Evolutionary conservation across 2,329 filamentous ascomycete species (phyloP), one percentile per base, ranked within the genome.

Genomic region (Diaporthe vaccinii): DNA sequence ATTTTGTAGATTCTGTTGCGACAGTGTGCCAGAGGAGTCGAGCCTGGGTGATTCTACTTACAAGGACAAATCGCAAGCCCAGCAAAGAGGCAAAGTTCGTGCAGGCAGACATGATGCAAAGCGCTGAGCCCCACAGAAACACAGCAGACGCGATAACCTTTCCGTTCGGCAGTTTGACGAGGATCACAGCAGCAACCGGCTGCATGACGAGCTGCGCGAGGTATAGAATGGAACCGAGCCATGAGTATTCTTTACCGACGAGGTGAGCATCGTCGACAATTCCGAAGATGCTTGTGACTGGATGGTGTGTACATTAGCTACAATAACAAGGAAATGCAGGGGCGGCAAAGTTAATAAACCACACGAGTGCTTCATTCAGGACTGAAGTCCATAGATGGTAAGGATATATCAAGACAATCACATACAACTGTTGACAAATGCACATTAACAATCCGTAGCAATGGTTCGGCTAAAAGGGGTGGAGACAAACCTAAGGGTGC

Each of bases 201-300:
- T 92, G 90, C 84, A 90, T 88, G 17, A 90, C 82, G 12, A 92
- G 85, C 79, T 91, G 89, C 0, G 89, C 89, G n/a, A 91, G 82
- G 78, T 90, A 92, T 20, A 92, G 83, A 70, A 92, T 88, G 2
- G 89, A 91, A 0, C 90, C 89, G 0, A 92, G 87, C 90, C 90
- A 92, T 2, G 90, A 91, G 78, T 85, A 87, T 73, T 90, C 83
- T 44, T 84, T 80, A 25, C 85, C 87, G n/a, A 84, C 81, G 10
- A 89, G 83, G 44, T 87, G 78, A 0, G 87, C 86, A 75, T 89
- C 87, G 46, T 85, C 82, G 31, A 84, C 82, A 46, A 90, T 81
- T 4, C 87, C 88, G 76, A 88, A 89, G 77, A 89, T 86, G 74
- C 14, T 87, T 86, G 72, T 87, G 87, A 41, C 78, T 80, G n/a